Evolutionary conservation across 1,284 basidiomycete species (phyloP), one percentile per base, ranked within the genome.

Genomic region (Gomphus bonarii): DNA sequence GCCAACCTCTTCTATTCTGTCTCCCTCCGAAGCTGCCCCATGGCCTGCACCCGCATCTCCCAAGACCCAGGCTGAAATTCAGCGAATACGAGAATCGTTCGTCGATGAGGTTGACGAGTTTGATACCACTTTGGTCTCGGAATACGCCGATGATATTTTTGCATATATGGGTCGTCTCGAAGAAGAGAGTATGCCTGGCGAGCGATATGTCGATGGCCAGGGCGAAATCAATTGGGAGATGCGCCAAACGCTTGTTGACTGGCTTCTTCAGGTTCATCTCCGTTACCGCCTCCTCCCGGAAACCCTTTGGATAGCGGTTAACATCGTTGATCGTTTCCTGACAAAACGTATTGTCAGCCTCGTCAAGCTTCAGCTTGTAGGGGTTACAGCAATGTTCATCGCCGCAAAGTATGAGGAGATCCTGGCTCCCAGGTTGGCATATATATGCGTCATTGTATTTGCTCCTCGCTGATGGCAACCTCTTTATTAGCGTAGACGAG

Each of bases 141-240:
- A 99, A 71, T 99, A 99, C 68, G 82, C 94, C 28, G 91, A 95
- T 31, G 95, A 99, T 60, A 99, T 99, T 68, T 99, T 99, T 66
- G 79, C 81, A 60, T 98, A 99, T 73, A 99, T 99, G 97, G 78
- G 77, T 61, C 80, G 89, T 57, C 81, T 97, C 53, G 93, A 97
- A 89, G 81, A 86, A 61, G 77, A 84, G 51, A 82, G 88, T 65
- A 95, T 99, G 93, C 90, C 97, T 40, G 89, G 86, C 64, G 82
- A 93, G 1, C 81, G 91, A 65, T 99, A 99, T 71, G 98, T 99
- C 88, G 82, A 86, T 50, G 85, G 85, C 57, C 97, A 99, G 72
- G 85, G 83, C 60, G 95, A 99, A 73, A 91, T 99, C 65, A 90
- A 87, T 63, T 98, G 95, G 95, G 74, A 79, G 33, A 83, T 95